Conservation (phyloP, 2,329 filamentous ascomycete genomes). For the Penicillium thymicola region DNA sequence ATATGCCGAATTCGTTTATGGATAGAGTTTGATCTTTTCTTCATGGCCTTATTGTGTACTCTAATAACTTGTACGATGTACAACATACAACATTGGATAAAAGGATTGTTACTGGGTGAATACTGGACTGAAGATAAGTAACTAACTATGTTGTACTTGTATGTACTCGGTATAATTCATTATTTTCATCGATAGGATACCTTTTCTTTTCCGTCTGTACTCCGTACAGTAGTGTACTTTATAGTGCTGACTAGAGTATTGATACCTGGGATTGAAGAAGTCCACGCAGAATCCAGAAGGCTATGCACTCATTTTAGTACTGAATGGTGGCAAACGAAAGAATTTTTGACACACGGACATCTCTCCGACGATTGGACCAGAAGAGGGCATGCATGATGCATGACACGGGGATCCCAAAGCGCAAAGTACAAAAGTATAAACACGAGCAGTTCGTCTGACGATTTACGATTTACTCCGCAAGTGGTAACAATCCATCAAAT, state of each 20-base stretch:
- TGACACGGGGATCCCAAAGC: background rate
- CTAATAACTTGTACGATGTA: background rate
- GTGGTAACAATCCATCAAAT: background rate
- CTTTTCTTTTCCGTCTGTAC: background rate
- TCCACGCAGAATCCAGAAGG: background rate
- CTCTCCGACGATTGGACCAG: background rate
- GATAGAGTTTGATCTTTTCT: background rate
- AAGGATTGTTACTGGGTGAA: background rate
- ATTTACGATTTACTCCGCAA: background rate
- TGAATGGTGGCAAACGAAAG: background rate
- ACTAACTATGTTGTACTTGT: too few species aligned
- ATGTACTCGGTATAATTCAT: background rate
- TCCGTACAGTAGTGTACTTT: background rate
- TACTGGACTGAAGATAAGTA: background rate
- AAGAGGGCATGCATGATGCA: background rate
- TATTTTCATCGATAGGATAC: background rate
- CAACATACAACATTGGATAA: background rate
- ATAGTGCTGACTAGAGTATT: background rate
- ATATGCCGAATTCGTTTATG: background rate
- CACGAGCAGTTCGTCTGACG: background rate
- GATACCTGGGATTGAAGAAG: background rate
- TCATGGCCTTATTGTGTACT: background rate
- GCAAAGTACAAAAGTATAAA: background rate
- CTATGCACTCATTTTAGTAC: background rate
- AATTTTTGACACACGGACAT: background rate